Evolutionary conservation across 73 alveolate genomes (phyloP).

Genomic region (Paramecium tetraurelia): DNA sequence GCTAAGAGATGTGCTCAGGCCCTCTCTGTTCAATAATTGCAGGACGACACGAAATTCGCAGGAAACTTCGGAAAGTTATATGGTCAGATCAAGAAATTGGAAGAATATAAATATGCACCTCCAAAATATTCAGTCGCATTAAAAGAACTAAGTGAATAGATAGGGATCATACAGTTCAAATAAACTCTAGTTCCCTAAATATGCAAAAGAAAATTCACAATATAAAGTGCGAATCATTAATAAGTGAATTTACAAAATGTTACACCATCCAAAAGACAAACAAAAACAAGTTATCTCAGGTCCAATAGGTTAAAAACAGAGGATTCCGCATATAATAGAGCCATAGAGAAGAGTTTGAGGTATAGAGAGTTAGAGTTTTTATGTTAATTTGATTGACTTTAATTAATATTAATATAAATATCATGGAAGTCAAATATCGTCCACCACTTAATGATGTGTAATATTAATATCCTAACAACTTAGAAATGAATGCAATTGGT

Average conservation of each 20-base stretch:
- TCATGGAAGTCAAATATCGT: constrained; percentile 46
- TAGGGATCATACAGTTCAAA: background rate
- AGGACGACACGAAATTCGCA: background rate
- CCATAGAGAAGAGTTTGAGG: constrained; percentile 16
- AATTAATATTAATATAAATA: constrained; percentile 19
- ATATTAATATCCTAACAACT: background rate
- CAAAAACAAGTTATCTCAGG: background rate
- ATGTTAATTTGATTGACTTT: constrained; percentile 23
- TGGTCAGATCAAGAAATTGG: background rate
- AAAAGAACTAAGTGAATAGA: background rate
- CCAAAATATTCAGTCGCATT: background rate
- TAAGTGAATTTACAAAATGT: background rate
- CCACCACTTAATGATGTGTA: constrained; percentile 53
- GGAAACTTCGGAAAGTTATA: background rate
- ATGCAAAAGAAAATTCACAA: background rate
- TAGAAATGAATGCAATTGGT: constrained; percentile 61
- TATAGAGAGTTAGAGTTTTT: constrained; percentile 10
- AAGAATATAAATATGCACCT: background rate
- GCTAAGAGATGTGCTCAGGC: background rate
- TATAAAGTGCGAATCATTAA: background rate
- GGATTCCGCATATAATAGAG: background rate
- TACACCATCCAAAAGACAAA: background rate
- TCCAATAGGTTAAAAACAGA: background rate
- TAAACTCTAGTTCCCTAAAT: background rate
- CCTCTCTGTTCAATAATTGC: background rate